phyloP scores from a whole-genome alignment of 2,329 filamentous ascomycete species.

The Septoria petroselini region DNA sequence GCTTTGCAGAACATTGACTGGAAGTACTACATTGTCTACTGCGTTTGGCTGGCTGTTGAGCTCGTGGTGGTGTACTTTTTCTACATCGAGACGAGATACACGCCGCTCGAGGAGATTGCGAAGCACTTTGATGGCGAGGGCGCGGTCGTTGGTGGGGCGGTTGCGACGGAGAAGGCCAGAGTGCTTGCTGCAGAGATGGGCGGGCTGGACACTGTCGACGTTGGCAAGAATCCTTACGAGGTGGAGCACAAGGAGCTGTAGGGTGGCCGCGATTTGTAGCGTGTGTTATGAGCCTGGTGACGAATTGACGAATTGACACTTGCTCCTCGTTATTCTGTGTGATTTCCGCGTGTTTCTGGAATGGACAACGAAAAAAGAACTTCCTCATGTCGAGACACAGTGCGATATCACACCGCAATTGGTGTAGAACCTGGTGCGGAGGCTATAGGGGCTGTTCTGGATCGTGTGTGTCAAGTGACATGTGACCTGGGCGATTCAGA shows the following conservation, averaged over 20 bases:
- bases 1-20: slow-evolving; percentile 31
- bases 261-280: background rate
- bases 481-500: too few relatives aligned
- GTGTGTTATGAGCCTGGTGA: slow-evolving; percentile 1
- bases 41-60: slow-evolving; percentile 36
- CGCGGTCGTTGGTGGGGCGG: slow-evolving; percentile 39
- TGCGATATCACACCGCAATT: too few relatives aligned
- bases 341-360: too few relatives aligned
- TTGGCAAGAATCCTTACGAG: slow-evolving; percentile 24
- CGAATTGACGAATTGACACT: too few relatives aligned
- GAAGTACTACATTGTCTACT: slow-evolving; percentile 37
- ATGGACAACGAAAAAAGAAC: too few relatives aligned
- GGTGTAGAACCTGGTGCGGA: too few relatives aligned
- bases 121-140: slow-evolving; percentile 47
- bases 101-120: slow-evolving; percentile 47
- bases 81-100: slow-evolving; percentile 46
- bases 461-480: too few relatives aligned
- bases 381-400: too few relatives aligned
- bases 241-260: slow-evolving; percentile 32
- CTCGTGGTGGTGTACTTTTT: slow-evolving; percentile 36
- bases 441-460: too few relatives aligned
- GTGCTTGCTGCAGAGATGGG: slow-evolving; percentile 27
- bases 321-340: too few relatives aligned
- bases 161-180: slow-evolving; percentile 32
- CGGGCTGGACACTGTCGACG: slow-evolving; percentile 27